A percentile compares a stretch with the other conserved stretches of the same genome.
phyloP scores from a whole-genome alignment of 164 flowering plant species.

The Houttuynia cordata region DNA sequence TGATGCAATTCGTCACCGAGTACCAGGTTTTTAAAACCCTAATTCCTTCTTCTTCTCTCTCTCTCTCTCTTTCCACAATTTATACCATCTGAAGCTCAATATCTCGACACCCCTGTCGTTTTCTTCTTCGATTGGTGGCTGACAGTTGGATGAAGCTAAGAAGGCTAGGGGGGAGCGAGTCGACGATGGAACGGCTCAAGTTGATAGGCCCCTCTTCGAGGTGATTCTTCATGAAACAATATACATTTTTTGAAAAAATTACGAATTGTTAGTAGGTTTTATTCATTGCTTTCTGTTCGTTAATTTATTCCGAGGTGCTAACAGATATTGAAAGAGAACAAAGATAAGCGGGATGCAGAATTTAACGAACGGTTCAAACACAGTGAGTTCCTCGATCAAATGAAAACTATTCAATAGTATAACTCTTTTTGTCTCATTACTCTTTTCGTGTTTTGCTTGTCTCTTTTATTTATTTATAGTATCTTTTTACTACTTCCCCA shows the following conservation, averaged over 20 bases:
- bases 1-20: constrained; percentile 84
- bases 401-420: no score
- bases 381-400: constrained; percentile 31
- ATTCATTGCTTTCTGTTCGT: background rate
- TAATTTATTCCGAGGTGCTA: constrained; percentile 5
- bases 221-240: constrained; percentile 14
- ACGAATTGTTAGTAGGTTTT: background rate
- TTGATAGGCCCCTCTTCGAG: constrained; percentile 80
- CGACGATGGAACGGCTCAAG: constrained; percentile 92
- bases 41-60: background rate
- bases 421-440: background rate
- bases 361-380: constrained; percentile 95
- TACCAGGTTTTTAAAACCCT: constrained; percentile 43
- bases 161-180: constrained; percentile 62
- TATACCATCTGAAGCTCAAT: no score
- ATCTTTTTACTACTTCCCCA: constrained; percentile 14
- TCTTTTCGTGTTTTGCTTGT: background rate
- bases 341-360: constrained; percentile 91
- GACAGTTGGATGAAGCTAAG: constrained; percentile 71
- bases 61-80: background rate
- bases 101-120: background rate
- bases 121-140: background rate
- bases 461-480: background rate
- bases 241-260: background rate
- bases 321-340: constrained; percentile 88